These are phyloP conservation scores for Paramecium tetraurelia DNA, from an alignment of 73 alveolate genomes.

Conservation along the genomic window DNA sequence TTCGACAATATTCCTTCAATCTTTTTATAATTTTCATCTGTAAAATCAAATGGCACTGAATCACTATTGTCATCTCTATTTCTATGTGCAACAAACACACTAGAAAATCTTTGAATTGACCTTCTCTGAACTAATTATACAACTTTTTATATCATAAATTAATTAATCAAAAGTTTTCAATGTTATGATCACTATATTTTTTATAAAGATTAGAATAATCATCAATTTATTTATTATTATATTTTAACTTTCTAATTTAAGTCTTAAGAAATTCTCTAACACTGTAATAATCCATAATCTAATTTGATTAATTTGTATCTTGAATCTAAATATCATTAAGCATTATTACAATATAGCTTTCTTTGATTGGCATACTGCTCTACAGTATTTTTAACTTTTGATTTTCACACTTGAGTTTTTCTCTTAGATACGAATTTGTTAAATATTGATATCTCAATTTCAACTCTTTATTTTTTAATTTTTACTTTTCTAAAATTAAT, in stretches of 20 bases:
- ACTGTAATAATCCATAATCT: background rate
- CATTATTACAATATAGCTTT: background rate
- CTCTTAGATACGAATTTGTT: background rate
- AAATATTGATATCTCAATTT: background rate
- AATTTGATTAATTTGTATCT: background rate
- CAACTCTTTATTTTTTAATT: conserved; percentile 1
- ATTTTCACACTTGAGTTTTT: background rate
- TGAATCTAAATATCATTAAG: background rate
- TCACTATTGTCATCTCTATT: conserved; percentile 68
- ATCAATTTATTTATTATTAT: background rate
- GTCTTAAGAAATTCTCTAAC: background rate
- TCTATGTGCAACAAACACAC: conserved; percentile 45
- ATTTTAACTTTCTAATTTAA: background rate
- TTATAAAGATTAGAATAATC: conserved; percentile 5
- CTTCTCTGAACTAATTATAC: background rate
- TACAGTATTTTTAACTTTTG: background rate
- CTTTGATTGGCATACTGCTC: background rate
- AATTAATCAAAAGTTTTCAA: background rate
- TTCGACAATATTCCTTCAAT: conserved; percentile 68
- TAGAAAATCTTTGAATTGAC: background rate
- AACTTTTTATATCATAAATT: conserved; percentile 38
- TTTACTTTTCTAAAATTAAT: background rate
- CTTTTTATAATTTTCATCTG: conserved; percentile 78
- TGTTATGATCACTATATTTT: background rate
- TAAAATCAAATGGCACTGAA: conserved; percentile 85